Evolutionary conservation across 345 rosid genomes (phyloP).

Genomic region (Euphorbia lathyris): DNA sequence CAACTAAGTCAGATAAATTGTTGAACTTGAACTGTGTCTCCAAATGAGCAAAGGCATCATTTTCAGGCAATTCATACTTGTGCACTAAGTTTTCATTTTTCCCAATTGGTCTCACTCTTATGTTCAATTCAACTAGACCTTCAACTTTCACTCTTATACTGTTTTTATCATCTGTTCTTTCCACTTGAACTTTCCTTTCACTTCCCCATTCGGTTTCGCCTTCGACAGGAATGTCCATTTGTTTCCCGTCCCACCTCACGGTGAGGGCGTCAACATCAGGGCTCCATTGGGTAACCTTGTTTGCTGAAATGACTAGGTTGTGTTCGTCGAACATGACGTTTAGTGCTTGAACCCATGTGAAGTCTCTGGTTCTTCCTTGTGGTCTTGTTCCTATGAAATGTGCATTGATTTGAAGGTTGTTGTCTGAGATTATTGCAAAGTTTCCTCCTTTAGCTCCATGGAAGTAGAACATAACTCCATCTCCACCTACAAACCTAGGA

Average conservation of each 20-base stretch:
- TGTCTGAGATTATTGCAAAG: slow-evolving; percentile 65
- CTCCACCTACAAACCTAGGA: slow-evolving; percentile 76
- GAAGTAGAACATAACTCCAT: slow-evolving; percentile 80
- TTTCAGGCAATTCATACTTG: slow-evolving; percentile 58
- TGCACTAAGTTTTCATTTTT: slow-evolving; percentile 59
- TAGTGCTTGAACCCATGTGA: slow-evolving; percentile 74
- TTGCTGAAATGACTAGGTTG: slow-evolving; percentile 54
- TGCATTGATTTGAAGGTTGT: slow-evolving; percentile 63
- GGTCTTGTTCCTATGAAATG: slow-evolving; percentile 66
- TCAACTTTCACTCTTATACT: neutral
- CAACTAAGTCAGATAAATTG: slow-evolving; percentile 52
- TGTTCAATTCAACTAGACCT: slow-evolving; percentile 53
- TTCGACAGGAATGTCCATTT: slow-evolving; percentile 32
- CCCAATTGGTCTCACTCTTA: slow-evolving; percentile 58
- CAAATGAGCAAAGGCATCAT: slow-evolving; percentile 69
- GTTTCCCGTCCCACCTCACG: slow-evolving; percentile 41
- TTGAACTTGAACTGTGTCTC: slow-evolving; percentile 73
- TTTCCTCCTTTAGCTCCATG: slow-evolving; percentile 60
- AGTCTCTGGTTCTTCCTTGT: slow-evolving; percentile 54
- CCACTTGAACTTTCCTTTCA: slow-evolving; percentile 26
- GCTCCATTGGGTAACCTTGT: slow-evolving; percentile 47
- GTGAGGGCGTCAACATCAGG: slow-evolving; percentile 43
- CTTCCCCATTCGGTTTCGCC: slow-evolving; percentile 50
- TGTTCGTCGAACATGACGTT: slow-evolving; percentile 51
- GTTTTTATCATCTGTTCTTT: slow-evolving; percentile 14